A percentile compares a stretch with the other conserved stretches of the same genome.
Conservation (phyloP, 129 eudicot genomes). For the Chrysanthemum seticuspe region DNA sequence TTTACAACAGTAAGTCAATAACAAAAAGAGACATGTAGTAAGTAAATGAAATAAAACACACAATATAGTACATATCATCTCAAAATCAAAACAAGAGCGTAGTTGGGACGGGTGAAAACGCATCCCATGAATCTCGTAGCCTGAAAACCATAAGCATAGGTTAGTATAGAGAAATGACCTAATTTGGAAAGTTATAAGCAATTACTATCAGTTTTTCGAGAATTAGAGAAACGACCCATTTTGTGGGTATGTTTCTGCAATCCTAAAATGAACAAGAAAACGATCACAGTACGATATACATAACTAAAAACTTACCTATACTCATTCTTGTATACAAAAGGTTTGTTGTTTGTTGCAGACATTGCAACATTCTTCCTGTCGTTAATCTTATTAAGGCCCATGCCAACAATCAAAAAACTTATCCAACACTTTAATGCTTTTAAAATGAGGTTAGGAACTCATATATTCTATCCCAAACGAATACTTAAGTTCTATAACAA, state of each 20-base stretch:
- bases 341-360: background rate
- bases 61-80: background rate
- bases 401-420: too few species aligned
- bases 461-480: too few species aligned
- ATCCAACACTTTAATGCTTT: too few species aligned
- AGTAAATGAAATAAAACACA: background rate
- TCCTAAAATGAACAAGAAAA: too few species aligned
- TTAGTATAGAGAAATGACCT: too few species aligned
- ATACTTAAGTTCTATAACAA: too few species aligned
- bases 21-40: background rate
- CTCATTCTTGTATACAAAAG: slow-evolving; percentile 16
- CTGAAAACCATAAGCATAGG: slow-evolving; percentile 26
- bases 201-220: too few species aligned
- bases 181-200: too few species aligned
- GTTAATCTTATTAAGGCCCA: too few species aligned
- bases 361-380: background rate
- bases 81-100: slow-evolving; percentile 22
- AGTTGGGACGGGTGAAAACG: slow-evolving; percentile 19
- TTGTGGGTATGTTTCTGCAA: background rate
- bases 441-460: too few species aligned
- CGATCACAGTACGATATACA: too few species aligned
- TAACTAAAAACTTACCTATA: slow-evolving; percentile 18
- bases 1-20: background rate
- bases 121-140: slow-evolving; percentile 29
- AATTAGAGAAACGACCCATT: background rate